Evolutionary conservation across 257 asterid genomes (phyloP).

Genomic region (Leptodermis oblonga): DNA sequence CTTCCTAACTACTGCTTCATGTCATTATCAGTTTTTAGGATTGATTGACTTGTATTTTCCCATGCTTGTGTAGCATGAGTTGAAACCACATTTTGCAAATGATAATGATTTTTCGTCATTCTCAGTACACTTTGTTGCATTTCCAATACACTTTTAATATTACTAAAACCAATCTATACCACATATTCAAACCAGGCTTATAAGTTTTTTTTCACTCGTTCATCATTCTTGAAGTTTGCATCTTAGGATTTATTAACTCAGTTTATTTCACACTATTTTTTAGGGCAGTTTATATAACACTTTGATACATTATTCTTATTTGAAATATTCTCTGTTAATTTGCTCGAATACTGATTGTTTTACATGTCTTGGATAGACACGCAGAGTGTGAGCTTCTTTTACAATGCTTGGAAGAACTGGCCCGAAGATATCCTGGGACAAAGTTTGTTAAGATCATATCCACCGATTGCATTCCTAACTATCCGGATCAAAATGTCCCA

Average conservation of each 20-base stretch:
- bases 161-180: too few species aligned
- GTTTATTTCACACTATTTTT: too few species aligned
- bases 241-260: background rate
- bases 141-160: too few species aligned
- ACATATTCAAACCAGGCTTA: too few species aligned
- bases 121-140: too few species aligned
- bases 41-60: background rate
- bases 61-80: too few species aligned
- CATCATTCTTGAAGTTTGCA: background rate
- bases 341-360: background rate
- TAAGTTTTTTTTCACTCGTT: background rate
- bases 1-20: background rate
- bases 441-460: conserved; percentile 91
- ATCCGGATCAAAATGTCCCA: conserved; percentile 90
- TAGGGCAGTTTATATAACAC: background rate
- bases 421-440: conserved; percentile 79
- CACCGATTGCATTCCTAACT: conserved; percentile 93
- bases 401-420: conserved; percentile 76
- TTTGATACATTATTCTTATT: background rate
- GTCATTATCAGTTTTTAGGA: background rate
- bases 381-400: conserved; percentile 74
- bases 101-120: too few species aligned
- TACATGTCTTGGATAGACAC: conserved; percentile 29
- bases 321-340: background rate
- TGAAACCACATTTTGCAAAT: too few species aligned